phyloP scores from a whole-genome alignment of 1,139 yeast genomes.

The Blastobotrys buckinghamii region DNA sequence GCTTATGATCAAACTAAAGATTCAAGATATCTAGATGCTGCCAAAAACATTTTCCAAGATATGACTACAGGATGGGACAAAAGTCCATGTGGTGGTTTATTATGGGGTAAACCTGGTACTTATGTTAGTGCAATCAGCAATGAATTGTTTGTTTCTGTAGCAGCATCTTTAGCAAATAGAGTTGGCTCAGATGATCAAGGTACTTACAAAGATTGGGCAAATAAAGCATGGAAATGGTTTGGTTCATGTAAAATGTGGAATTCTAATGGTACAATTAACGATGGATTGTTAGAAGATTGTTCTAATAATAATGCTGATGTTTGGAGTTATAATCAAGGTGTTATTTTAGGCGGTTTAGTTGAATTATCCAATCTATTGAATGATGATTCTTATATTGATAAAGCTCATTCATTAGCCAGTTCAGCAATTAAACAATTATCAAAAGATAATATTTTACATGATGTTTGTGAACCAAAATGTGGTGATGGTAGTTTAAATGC shows the following conservation, averaged over 20 bases:
- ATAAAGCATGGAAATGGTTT: constrained; percentile 18
- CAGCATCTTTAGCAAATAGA: constrained; percentile 17
- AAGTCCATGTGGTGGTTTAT: constrained; percentile 16
- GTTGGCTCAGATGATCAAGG: constrained; percentile 6
- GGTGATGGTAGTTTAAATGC: constrained; percentile 15
- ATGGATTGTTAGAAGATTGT: constrained; percentile 16
- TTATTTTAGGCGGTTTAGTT: constrained; percentile 18
- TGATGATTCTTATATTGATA: constrained; percentile 7
- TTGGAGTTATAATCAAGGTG: constrained; percentile 22
- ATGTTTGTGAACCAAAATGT: constrained; percentile 18
- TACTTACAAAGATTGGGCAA: constrained; percentile 17
- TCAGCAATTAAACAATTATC: constrained; percentile 14
- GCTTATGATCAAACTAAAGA: constrained; percentile 16
- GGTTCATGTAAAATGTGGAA: constrained; percentile 14
- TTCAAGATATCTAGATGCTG: constrained; percentile 14
- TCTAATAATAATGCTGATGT: constrained; percentile 15
- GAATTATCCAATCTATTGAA: constrained; percentile 14
- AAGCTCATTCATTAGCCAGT: constrained; percentile 15
- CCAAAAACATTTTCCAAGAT: constrained; percentile 14
- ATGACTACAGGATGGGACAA: constrained; percentile 17
- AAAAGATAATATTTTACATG: constrained; percentile 15
- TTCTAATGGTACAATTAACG: constrained; percentile 14
- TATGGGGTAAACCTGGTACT: constrained; percentile 16
- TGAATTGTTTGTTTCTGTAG: constrained; percentile 15
- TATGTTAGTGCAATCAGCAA: constrained; percentile 20